A percentile compares a stretch with the other conserved stretches of the same genome.
Evolutionary conservation across 352 stramenopile species (phyloP).

Genomic region (Nothophytophthora sp.): DNA sequence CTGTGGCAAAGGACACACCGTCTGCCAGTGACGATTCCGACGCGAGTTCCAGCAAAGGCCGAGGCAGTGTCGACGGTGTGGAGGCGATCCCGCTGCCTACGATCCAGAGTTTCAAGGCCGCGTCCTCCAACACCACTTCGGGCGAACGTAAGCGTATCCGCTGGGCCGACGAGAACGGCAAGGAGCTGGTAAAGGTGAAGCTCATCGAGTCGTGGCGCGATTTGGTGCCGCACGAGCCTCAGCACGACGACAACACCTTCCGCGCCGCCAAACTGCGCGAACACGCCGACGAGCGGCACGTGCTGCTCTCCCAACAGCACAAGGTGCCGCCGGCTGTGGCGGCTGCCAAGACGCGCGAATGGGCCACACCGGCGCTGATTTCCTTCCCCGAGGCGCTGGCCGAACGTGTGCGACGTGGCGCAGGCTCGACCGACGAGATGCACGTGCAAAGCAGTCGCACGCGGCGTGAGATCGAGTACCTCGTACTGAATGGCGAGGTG

Average conservation of each 20-base stretch:
- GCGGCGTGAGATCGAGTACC: constrained; percentile 81
- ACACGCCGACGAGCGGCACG: constrained; percentile 73
- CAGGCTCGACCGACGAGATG: constrained; percentile 60
- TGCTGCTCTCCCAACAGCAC: constrained; percentile 73
- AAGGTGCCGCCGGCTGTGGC: constrained; percentile 53
- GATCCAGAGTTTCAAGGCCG: constrained; percentile 84
- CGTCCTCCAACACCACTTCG: constrained; percentile 26
- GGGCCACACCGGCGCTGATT: constrained; percentile 63
- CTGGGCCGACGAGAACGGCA: constrained; percentile 78
- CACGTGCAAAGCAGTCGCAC: constrained; percentile 65
- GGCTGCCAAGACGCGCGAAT: constrained; percentile 58
- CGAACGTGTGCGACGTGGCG: constrained; percentile 23
- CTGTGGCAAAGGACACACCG: no score
- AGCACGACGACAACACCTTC: constrained; percentile 72
- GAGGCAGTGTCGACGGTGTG: constrained; percentile 32
- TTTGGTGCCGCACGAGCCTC: constrained; percentile 56
- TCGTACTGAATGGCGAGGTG: constrained; percentile 81
- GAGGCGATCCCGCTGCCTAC: constrained; percentile 66
- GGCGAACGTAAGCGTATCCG: constrained; percentile 71
- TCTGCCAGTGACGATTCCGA: no score
- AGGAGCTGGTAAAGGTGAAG: constrained; percentile 80
- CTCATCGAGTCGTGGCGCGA: constrained; percentile 88
- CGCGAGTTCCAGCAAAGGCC: no score
- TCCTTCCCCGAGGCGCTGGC: constrained; percentile 61
- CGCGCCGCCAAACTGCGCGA: constrained; percentile 85